Evolutionary conservation across 2,329 filamentous ascomycete species (phyloP), one percentile per base, ranked within the genome.

Genomic region (Colletotrichum magnum): DNA sequence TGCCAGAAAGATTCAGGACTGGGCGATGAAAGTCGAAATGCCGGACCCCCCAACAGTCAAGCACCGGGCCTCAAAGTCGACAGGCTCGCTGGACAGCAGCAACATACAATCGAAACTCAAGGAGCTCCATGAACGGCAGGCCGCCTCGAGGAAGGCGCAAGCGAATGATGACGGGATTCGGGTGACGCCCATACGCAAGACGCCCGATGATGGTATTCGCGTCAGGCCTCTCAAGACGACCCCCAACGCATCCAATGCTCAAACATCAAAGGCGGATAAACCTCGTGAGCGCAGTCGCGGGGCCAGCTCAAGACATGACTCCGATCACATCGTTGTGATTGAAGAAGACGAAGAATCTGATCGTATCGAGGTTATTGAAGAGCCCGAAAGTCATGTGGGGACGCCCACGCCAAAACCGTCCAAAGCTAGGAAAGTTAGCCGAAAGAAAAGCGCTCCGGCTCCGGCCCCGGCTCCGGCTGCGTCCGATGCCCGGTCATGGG

Each of bases 1-100:
- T 4, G 83, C 88, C 54, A 87, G 81, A 72, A 91, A 90, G 76
- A 87, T 92, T 71, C 85, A 87, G 72, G 86, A 89, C 56, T 92
- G 89, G 90, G 89, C 88, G 0, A 82, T 79, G 58, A 84, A 83
- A 72, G 85, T 90, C 7, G 87, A 90, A 71, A 73, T 84, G 1
- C 83, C 86, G 1, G 83, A 85, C 18, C 74, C 78, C 5, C 75
- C 78, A 13, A 75, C 79, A 2, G 78, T 79, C 52, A 84, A 77
- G 60, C 79, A 76, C 74, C 74, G 73, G 71, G 80, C 74, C 57
- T 80, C 78, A 71, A 80, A 73, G 66, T 86, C 77, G 47, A 79
- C 73, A 26, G 73, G 74, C 18, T 72, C 72, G n/a, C 76, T 53
- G 72, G 76, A 66, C 66, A 75, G 75, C 2, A 76, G 77, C 26